phyloP scores from a whole-genome alignment of 1,284 basidiomycete species.

The Vanrija sp. region DNA sequence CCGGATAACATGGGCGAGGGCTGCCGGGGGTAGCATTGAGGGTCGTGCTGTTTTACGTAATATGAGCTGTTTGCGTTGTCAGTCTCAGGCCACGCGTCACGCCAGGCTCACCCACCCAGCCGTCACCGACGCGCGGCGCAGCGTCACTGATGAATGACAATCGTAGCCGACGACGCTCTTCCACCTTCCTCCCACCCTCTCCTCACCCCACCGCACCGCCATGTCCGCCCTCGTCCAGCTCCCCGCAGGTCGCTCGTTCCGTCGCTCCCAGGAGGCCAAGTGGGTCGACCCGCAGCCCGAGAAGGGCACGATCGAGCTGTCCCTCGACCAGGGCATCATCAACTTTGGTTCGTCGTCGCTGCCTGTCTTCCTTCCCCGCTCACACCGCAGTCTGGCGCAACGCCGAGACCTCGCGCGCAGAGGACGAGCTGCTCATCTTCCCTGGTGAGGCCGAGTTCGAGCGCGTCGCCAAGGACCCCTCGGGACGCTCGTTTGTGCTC shows the following conservation, averaged over 20 bases:
- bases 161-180: background rate
- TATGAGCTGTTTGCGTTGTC: no score
- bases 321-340: constrained; percentile 41
- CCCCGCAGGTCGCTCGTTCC: constrained; percentile 40
- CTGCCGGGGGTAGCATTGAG: no score
- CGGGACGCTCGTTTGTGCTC: constrained; percentile 44
- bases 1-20: no score
- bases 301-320: constrained; percentile 43
- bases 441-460: constrained; percentile 48
- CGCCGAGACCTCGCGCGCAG: constrained; percentile 24
- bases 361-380: background rate
- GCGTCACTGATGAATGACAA: background rate
- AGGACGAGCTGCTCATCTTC: constrained; percentile 48
- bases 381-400: constrained; percentile 38
- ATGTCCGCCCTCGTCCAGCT: constrained; percentile 37
- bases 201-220: background rate
- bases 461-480: constrained; percentile 39
- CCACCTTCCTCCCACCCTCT: background rate
- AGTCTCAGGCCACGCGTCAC: no score
- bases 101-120: no score
- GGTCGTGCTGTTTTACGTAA: no score
- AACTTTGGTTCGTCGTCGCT: constrained; percentile 33
- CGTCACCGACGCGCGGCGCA: no score
- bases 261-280: constrained; percentile 36
- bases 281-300: constrained; percentile 47